A percentile compares a stretch with the other conserved stretches of the same genome.
phyloP scores from a whole-genome alignment of 371 early-diverging fungal genomes.

The Mucor irregularis region DNA sequence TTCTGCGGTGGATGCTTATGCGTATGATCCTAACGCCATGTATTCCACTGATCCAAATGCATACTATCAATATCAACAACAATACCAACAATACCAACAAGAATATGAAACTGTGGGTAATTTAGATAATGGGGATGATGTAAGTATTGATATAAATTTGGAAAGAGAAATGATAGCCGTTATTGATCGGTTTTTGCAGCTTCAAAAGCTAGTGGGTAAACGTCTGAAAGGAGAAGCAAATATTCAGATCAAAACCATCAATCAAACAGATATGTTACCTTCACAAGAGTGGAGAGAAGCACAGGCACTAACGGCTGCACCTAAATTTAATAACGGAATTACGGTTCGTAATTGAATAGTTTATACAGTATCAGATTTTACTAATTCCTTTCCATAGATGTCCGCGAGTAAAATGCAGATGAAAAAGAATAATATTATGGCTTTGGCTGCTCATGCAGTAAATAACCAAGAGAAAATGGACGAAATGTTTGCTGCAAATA shows the following conservation, averaged over 20 bases:
- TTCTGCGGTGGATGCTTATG: constrained; percentile 35
- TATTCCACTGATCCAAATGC: constrained; percentile 49
- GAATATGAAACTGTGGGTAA: constrained; percentile 29
- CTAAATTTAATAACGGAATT: constrained; percentile 28
- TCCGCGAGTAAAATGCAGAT: constrained; percentile 57
- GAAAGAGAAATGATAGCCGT: background rate
- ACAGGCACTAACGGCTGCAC: constrained; percentile 19
- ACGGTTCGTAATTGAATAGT: constrained; percentile 10
- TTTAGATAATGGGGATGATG: constrained; percentile 35
- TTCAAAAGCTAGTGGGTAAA: constrained; percentile 46
- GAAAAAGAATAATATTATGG: constrained; percentile 80
- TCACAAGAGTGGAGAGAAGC: constrained; percentile 44
- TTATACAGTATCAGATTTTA: background rate
- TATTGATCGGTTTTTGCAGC: constrained; percentile 25
- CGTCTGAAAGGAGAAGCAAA: constrained; percentile 37
- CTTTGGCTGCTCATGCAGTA: constrained; percentile 73
- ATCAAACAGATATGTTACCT: constrained; percentile 52
- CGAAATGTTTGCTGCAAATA: constrained; percentile 65
- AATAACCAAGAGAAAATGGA: constrained; percentile 63
- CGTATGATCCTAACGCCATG: constrained; percentile 49
- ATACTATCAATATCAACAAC: constrained; percentile 44
- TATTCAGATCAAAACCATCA: constrained; percentile 51
- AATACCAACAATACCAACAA: constrained; percentile 34
- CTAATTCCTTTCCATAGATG: constrained; percentile 13
- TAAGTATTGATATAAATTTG: constrained; percentile 22